phyloP scores from a whole-genome alignment of 371 early-diverging fungal genomes.

The Parasitella parasitica region DNA sequence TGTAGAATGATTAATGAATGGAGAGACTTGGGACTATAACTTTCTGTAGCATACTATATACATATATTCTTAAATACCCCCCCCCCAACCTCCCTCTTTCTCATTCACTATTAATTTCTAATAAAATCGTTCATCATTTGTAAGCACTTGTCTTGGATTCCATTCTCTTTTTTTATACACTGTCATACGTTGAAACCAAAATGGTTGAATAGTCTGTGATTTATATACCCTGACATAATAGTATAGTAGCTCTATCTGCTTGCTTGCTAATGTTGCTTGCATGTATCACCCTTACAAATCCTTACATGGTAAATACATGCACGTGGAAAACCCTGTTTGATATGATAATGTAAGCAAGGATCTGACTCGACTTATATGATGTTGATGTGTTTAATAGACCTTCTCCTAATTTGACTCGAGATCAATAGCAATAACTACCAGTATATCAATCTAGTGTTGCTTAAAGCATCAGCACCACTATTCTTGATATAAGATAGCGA shows the following conservation, averaged over 20 bases:
- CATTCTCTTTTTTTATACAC: not conserved
- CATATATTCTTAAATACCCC: not conserved
- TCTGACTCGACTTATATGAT: no score
- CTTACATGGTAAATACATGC: no score
- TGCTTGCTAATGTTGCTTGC: no score
- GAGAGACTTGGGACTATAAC: conserved; percentile 28
- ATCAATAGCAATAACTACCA: no score
- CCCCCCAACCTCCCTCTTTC: not conserved
- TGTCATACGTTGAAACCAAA: not conserved
- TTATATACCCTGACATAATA: not conserved
- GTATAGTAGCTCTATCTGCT: no score
- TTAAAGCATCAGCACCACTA: no score
- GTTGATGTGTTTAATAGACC: no score
- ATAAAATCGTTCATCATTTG: not conserved
- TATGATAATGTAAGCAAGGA: not conserved
- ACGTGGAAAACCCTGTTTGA: not conserved
- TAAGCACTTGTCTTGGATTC: not conserved
- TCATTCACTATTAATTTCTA: not conserved
- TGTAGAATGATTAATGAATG: conserved; percentile 22
- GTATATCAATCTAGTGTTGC: no score
- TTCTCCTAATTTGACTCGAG: no score
- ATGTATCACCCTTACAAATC: no score
- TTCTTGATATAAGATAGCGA: no score
- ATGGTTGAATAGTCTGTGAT: not conserved
- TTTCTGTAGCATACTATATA: not conserved